Evolutionary conservation across 169 alveolate genomes (phyloP), one percentile per base, ranked within the genome.

Genomic region (Sarcocystis neurona): DNA sequence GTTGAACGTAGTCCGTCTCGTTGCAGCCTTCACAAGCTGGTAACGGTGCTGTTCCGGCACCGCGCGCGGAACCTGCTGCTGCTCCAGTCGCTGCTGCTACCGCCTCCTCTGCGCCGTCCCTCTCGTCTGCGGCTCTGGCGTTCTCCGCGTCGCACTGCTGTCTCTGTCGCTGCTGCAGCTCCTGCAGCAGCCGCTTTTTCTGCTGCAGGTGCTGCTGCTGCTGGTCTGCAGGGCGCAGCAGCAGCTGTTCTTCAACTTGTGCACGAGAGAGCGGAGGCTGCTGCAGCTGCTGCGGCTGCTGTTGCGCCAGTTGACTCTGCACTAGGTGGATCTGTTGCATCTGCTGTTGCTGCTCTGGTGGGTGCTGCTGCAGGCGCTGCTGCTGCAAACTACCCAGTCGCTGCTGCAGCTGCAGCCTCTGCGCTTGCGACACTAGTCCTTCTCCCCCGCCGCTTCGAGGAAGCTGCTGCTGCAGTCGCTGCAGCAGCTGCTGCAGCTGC

Each of bases 141-240:
- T n/a, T n/a, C n/a, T n/a, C n/a, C n/a, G n/a, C n/a, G n/a, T n/a
- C n/a, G n/a, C n/a, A n/a, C n/a, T n/a, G n/a, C n/a, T n/a, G n/a
- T n/a, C n/a, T n/a, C n/a, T n/a, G n/a, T n/a, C n/a, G n/a, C n/a
- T n/a, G n/a, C n/a, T n/a, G n/a, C n/a, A n/a, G n/a, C n/a, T n/a
- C n/a, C n/a, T n/a, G n/a, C n/a, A n/a, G n/a, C n/a, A n/a, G n/a
- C n/a, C n/a, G n/a, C n/a, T n/a, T n/a, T n/a, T 37, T 50, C 72
- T 46, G 63, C 74, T 79, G 74, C 87, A 48, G 85, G 41, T 79
- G 86, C 48, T 30, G 88, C 78, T 53, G 77, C 77, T 80, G 88
- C 2, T 77, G 46, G 47, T 12, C 20, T 20, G 78, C 15, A 6
- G 88, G 88, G 63, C 60, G 88, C 43, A 56, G 88, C 58, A 56